Conservation (phyloP, 139 green algal genomes). For the Chlorella sp. region DNA sequence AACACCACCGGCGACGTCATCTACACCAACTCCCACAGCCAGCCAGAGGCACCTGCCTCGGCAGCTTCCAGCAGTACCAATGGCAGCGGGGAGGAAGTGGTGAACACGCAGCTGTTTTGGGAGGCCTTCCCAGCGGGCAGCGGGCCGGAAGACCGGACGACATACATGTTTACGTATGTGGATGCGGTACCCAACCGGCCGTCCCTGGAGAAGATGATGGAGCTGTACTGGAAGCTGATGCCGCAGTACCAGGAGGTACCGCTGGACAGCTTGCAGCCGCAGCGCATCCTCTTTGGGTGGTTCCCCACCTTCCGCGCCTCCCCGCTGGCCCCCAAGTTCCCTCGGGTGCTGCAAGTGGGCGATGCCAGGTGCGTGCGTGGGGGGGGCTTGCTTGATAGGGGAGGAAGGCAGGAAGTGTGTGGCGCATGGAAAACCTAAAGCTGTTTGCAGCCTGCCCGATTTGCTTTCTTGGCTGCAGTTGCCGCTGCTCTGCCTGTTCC, state of each 20-base stretch:
- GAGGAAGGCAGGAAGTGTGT: no score
- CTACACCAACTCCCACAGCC: conserved; percentile 56
- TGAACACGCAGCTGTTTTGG: conserved; percentile 76
- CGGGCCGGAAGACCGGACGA: conserved; percentile 87
- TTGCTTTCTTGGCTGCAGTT: no score
- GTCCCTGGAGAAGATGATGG: conserved; percentile 81
- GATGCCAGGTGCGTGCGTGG: conserved; percentile 35
- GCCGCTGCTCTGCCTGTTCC: no score
- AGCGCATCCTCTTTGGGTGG: conserved; percentile 93
- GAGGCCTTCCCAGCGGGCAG: conserved; percentile 89
- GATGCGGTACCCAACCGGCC: conserved; percentile 77
- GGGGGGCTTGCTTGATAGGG: neutral
- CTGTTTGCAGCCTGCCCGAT: neutral
- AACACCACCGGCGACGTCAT: conserved; percentile 95
- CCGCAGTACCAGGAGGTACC: conserved; percentile 83
- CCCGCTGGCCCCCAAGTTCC: conserved; percentile 82
- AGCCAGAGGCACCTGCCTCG: conserved; percentile 2
- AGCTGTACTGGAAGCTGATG: conserved; percentile 95
- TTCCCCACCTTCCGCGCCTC: conserved; percentile 94
- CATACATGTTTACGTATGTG: conserved; percentile 98
- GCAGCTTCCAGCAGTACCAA: conserved; percentile 33
- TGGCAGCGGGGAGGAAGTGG: conserved; percentile 5
- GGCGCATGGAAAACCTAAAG: no score
- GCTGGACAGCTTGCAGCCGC: conserved; percentile 76
- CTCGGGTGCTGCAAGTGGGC: conserved; percentile 86